phyloP scores from a whole-genome alignment of 2,329 filamentous ascomycete genomes.

The Ophiostoma tasmaniense region DNA sequence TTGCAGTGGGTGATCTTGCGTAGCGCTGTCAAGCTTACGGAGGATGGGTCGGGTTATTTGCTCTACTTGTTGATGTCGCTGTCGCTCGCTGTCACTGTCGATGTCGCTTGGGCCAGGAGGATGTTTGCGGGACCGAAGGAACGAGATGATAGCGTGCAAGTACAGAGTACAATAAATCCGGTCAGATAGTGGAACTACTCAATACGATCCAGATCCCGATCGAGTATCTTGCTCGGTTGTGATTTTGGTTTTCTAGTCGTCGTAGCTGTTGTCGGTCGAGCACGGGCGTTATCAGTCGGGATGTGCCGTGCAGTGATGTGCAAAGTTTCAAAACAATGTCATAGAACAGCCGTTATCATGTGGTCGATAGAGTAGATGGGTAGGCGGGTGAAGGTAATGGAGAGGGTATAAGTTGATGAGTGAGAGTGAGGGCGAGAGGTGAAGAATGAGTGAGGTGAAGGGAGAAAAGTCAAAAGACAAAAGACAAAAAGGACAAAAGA shows the following conservation, averaged over 20 bases:
- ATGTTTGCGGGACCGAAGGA: constrained; percentile 2
- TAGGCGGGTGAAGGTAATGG: neutral
- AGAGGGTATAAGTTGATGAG: neutral
- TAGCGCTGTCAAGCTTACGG: neutral
- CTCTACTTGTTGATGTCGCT: neutral
- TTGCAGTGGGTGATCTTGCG: neutral
- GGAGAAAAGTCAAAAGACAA: neutral
- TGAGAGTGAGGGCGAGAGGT: neutral
- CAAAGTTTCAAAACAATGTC: neutral
- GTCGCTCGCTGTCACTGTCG: neutral
- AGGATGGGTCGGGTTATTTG: neutral
- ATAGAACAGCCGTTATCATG: neutral
- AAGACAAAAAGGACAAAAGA: too few relatives aligned
- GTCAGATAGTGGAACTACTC: neutral
- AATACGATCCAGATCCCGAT: neutral
- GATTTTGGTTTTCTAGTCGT: neutral
- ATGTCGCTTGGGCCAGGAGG: neutral
- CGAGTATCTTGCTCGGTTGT: neutral
- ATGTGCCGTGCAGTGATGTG: neutral
- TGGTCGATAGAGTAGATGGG: neutral
- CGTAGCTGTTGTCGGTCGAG: neutral
- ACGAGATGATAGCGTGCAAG: neutral
- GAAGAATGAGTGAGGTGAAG: neutral
- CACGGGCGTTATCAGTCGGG: neutral
- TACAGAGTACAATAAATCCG: neutral